These are phyloP conservation scores for Vigna nakashimae DNA, from an alignment of 306 rosid species.

Conservation along the genomic window DNA sequence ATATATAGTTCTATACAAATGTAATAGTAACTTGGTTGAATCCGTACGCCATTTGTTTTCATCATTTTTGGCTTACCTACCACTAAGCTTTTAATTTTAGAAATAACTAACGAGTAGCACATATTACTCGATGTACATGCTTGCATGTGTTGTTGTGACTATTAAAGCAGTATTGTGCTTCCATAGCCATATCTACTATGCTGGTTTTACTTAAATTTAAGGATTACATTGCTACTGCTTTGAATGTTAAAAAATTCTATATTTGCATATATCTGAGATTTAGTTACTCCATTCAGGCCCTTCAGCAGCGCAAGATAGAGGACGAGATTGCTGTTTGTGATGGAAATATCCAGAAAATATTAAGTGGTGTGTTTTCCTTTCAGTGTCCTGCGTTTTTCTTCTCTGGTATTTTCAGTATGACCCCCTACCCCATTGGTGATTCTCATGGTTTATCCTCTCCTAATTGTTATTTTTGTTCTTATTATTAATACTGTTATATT, in stretches of 20 bases:
- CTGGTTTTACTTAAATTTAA: conserved; percentile 26
- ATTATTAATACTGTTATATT: neutral
- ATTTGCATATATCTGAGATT: conserved; percentile 32
- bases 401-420: neutral
- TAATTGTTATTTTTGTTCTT: neutral
- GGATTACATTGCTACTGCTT: conserved; percentile 22
- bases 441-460: conserved; percentile 22
- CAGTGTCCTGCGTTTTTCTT: conserved; percentile 26
- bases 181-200: conserved; percentile 12
- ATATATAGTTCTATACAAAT: neutral
- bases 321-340: conserved; percentile 75
- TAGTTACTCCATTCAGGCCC: conserved; percentile 61
- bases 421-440: neutral
- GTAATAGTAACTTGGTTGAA: conserved; percentile 11
- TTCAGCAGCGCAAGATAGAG: conserved; percentile 67
- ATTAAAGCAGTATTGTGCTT: conserved; percentile 14
- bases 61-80: conserved; percentile 13
- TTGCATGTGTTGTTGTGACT: neutral
- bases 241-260: conserved; percentile 31
- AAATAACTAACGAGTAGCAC: conserved; percentile 16
- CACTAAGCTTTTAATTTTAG: neutral
- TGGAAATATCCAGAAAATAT: conserved; percentile 59
- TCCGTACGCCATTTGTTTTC: neutral
- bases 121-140: conserved; percentile 4
- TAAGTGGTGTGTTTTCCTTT: conserved; percentile 57